Percentiles rank a stretch among this genome's conserved stretches.
phyloP scores from a whole-genome alignment of 768 basidiomycete genomes.

The Lenzites betulinus region DNA sequence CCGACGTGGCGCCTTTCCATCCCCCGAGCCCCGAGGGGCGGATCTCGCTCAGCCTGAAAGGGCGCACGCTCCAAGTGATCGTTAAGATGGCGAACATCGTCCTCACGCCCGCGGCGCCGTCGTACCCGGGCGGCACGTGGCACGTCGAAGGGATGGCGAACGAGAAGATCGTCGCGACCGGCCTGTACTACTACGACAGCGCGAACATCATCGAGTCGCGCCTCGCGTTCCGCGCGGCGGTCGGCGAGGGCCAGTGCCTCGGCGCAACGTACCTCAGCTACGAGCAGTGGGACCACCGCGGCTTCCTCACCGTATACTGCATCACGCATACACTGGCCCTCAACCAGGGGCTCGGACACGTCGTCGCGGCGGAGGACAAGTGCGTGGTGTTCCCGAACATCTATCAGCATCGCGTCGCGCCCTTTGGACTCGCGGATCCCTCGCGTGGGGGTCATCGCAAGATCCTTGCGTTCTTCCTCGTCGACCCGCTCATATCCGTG shows the following conservation, averaged over 20 bases:
- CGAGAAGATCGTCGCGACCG: slow-evolving; percentile 13
- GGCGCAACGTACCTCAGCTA: not conserved
- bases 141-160: slow-evolving; percentile 36
- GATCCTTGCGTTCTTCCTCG: slow-evolving; percentile 41
- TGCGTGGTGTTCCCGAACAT: slow-evolving; percentile 41
- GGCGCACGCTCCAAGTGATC: slow-evolving; percentile 35
- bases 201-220: slow-evolving; percentile 35
- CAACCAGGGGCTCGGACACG: slow-evolving; percentile 31
- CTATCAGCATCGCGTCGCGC: slow-evolving; percentile 39
- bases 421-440: slow-evolving; percentile 37
- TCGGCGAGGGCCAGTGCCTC: slow-evolving; percentile 9
- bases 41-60: slow-evolving; percentile 15
- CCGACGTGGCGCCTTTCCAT: slow-evolving; percentile 1
- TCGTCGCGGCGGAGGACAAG: slow-evolving; percentile 31
- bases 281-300: slow-evolving; percentile 5
- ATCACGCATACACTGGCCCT: slow-evolving; percentile 1
- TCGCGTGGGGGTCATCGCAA: slow-evolving; percentile 40
- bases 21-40: not conserved
- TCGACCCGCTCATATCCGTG: slow-evolving; percentile 36
- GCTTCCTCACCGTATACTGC: slow-evolving; percentile 1
- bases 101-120: slow-evolving; percentile 32
- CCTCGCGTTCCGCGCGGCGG: slow-evolving; percentile 36
- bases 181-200: slow-evolving; percentile 29
- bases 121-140: slow-evolving; percentile 37
- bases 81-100: slow-evolving; percentile 44